Evolutionary conservation across 2,329 filamentous ascomycete genomes (phyloP).

Genomic region (Claviceps digitariae): DNA sequence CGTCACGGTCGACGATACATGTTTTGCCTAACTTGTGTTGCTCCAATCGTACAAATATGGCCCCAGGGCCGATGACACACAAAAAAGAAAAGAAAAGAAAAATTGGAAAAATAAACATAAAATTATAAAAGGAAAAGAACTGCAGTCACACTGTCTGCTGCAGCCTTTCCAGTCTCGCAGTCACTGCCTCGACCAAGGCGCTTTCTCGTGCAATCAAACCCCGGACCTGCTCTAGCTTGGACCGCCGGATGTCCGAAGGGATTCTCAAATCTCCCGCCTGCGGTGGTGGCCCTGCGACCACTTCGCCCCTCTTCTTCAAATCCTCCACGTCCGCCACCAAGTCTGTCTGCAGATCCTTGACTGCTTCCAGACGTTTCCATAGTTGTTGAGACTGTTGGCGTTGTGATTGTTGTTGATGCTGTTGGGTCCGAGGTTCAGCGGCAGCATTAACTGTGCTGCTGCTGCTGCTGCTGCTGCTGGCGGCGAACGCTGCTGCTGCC

Average conservation of each 20-base stretch:
- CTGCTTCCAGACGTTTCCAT: constrained; percentile 13
- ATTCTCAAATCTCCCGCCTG: constrained; percentile 34
- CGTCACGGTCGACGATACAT: no score
- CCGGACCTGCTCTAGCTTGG: constrained; percentile 51
- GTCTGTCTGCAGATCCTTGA: constrained; percentile 37
- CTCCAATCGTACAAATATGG: no score
- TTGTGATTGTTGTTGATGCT: not conserved
- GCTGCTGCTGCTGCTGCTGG: not conserved
- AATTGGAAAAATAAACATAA: not conserved
- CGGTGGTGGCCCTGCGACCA: constrained; percentile 11
- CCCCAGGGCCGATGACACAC: no score
- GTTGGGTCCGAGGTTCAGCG: no score
- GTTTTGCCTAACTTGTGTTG: no score
- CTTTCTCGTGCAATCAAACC: constrained; percentile 51
- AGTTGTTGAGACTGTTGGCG: constrained; percentile 5
- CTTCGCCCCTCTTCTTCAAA: constrained; percentile 20
- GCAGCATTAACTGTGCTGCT: no score
- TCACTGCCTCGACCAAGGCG: constrained; percentile 54
- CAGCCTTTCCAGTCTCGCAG: constrained; percentile 46
- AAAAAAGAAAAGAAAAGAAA: not conserved
- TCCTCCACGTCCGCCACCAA: constrained; percentile 33
- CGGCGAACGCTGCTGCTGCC: not conserved
- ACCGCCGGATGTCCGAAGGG: constrained; percentile 45
- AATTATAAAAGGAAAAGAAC: not conserved
- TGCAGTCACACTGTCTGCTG: constrained; percentile 18